A percentile compares a stretch with the other conserved stretches of the same genome.
Conservation (phyloP, 2,329 filamentous ascomycete genomes). For the Zasmidium cellare region DNA sequence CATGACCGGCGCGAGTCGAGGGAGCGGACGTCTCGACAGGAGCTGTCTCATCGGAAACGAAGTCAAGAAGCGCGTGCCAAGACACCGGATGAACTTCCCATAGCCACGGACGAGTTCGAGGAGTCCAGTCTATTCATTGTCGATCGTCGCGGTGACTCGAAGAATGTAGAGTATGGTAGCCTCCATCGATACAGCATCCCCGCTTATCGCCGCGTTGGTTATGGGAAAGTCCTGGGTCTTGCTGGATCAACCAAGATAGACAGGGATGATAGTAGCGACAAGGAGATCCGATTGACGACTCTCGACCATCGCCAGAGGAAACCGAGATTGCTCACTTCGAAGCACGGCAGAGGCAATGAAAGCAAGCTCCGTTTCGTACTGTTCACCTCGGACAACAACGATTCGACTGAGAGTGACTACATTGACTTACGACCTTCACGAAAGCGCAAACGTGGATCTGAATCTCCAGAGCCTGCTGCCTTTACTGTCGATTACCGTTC, state of each 20-base stretch:
- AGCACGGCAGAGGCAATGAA: constrained; percentile 10
- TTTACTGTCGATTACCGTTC: constrained; percentile 39
- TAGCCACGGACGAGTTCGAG: constrained; percentile 17
- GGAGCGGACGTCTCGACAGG: not conserved
- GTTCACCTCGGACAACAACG: not conserved
- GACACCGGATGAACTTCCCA: not conserved
- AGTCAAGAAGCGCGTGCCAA: not conserved
- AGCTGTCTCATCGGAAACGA: not conserved
- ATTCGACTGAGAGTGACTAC: constrained; percentile 15
- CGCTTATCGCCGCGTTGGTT: constrained; percentile 66
- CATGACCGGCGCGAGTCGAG: not conserved
- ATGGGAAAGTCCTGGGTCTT: constrained; percentile 70
- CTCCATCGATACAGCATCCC: constrained; percentile 73
- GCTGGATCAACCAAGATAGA: constrained; percentile 64
- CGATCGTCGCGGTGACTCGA: constrained; percentile 74
- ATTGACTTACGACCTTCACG: constrained; percentile 17
- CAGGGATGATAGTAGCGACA: constrained; percentile 59
- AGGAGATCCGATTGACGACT: constrained; percentile 11
- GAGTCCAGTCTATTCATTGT: constrained; percentile 54
- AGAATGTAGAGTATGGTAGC: constrained; percentile 73
- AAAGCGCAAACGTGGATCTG: constrained; percentile 20
- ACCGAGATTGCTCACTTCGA: constrained; percentile 16
- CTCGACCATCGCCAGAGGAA: not conserved
- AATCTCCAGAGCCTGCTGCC: constrained; percentile 10
- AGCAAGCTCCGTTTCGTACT: constrained; percentile 9